These are phyloP conservation scores for Noccaea bulbosa DNA, from an alignment of 345 rosid genomes.

Conservation along the genomic window DNA sequence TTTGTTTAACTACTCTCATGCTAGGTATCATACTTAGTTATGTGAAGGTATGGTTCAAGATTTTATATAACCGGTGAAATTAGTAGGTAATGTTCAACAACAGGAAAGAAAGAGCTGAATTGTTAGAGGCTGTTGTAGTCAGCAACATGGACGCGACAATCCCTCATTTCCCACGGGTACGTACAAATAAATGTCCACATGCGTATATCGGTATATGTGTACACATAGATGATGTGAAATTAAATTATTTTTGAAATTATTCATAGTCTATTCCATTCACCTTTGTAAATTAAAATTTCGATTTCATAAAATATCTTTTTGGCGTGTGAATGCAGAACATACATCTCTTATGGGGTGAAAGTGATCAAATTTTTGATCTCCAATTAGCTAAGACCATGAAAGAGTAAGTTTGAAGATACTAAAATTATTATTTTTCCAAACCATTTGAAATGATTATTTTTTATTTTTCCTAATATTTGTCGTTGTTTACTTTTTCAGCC, in stretches of 20 bases:
- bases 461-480: neutral
- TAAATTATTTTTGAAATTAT: no score
- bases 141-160: conserved; percentile 64
- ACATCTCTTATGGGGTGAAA: conserved; percentile 89
- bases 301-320: neutral
- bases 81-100: conserved; percentile 84
- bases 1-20: conserved; percentile 23
- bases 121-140: conserved; percentile 66
- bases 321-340: conserved; percentile 58
- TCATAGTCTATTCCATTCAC: no score
- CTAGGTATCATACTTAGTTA: no score
- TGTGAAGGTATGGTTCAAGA: neutral
- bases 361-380: conserved; percentile 71
- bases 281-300: neutral
- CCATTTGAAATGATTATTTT: neutral
- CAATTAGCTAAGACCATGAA: conserved; percentile 82
- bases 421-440: neutral
- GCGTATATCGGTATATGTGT: neutral
- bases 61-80: conserved; percentile 1
- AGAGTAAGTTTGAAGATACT: conserved; percentile 51
- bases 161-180: conserved; percentile 65
- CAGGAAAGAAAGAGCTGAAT: conserved; percentile 84
- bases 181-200: conserved; percentile 13
- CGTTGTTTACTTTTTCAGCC: conserved; percentile 47
- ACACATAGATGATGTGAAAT: neutral